These are phyloP conservation scores for Metschnikowia borealis DNA, from an alignment of 805 yeast genomes.

Conservation along the genomic window DNA sequence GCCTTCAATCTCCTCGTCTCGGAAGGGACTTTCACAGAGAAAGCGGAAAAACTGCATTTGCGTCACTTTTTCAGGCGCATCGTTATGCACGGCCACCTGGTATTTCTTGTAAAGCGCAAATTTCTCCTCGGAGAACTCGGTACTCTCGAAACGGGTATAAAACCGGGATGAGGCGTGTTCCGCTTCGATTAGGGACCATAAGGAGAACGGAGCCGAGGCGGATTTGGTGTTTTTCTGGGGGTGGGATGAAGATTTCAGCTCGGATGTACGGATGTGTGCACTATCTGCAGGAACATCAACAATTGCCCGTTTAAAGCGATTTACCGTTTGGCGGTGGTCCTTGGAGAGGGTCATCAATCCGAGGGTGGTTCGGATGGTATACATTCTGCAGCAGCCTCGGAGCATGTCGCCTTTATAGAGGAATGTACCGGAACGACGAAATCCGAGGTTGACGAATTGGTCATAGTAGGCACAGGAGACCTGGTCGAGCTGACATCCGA, in stretches of 20 bases:
- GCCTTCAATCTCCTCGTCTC: constrained; percentile 22
- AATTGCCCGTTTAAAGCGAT: constrained; percentile 50
- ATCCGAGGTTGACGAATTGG: constrained; percentile 64
- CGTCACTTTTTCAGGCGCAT: constrained; percentile 44
- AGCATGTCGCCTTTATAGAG: constrained; percentile 62
- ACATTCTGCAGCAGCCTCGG: constrained; percentile 74
- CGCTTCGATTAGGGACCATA: constrained; percentile 30
- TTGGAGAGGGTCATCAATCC: constrained; percentile 47
- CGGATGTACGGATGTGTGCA: background rate
- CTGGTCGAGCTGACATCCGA: constrained; percentile 40
- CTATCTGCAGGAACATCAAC: constrained; percentile 10
- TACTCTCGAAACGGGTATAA: constrained; percentile 49
- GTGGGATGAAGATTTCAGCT: too few relatives aligned
- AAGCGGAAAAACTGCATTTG: constrained; percentile 55
- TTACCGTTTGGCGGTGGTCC: constrained; percentile 63
- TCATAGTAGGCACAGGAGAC: constrained; percentile 58
- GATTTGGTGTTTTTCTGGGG: background rate
- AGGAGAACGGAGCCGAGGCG: background rate
- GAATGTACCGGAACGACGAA: constrained; percentile 72
- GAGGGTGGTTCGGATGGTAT: constrained; percentile 65
- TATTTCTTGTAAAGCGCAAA: constrained; percentile 61
- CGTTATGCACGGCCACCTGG: constrained; percentile 69
- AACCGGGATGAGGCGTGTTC: constrained; percentile 36
- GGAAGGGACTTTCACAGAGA: constrained; percentile 66
- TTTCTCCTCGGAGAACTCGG: constrained; percentile 54